Percentiles rank a stretch among this genome's conserved stretches.
phyloP scores from a whole-genome alignment of 2,329 filamentous ascomycete genomes.

The Xylariaceae sp. region DNA sequence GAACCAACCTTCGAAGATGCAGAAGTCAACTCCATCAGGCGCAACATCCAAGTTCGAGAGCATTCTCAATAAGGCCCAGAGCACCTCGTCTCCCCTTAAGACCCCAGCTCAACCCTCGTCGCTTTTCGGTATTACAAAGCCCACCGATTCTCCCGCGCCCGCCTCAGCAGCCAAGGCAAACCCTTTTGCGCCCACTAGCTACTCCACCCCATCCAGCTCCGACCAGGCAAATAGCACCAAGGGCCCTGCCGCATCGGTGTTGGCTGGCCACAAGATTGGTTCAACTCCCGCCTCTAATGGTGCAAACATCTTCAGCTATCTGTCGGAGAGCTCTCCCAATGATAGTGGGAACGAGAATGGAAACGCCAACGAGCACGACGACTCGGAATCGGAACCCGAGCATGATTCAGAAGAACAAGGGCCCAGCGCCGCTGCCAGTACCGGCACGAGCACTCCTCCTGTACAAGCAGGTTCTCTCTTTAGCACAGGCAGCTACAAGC shows the following conservation, averaged over 20 bases:
- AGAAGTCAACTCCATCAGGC: constrained; percentile 49
- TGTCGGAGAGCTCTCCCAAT: constrained; percentile 55
- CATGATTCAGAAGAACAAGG: constrained; percentile 41
- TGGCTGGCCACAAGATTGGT: constrained; percentile 23
- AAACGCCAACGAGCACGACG: constrained; percentile 43
- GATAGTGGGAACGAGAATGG: constrained; percentile 48
- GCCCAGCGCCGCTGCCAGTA: constrained; percentile 40
- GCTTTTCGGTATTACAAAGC: constrained; percentile 18
- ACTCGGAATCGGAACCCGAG: constrained; percentile 44
- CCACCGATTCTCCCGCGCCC: constrained; percentile 21
- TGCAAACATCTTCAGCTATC: constrained; percentile 56
- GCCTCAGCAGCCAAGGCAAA: constrained; percentile 30
- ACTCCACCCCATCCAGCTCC: constrained; percentile 38
- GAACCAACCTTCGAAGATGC: constrained; percentile 47
- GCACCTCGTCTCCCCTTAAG: constrained; percentile 26
- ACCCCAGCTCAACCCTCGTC: constrained; percentile 15
- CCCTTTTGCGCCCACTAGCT: constrained; percentile 33
- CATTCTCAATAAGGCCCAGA: constrained; percentile 49
- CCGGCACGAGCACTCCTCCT: constrained; percentile 37
- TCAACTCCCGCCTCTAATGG: constrained; percentile 25
- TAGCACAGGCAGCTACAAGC: constrained; percentile 23
- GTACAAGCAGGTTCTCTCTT: constrained; percentile 34
- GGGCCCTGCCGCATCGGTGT: constrained; percentile 20
- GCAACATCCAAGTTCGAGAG: constrained; percentile 56
- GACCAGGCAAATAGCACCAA: constrained; percentile 31